phyloP scores from a whole-genome alignment of 2,329 filamentous ascomycete genomes.

The Drechslera avenae region DNA sequence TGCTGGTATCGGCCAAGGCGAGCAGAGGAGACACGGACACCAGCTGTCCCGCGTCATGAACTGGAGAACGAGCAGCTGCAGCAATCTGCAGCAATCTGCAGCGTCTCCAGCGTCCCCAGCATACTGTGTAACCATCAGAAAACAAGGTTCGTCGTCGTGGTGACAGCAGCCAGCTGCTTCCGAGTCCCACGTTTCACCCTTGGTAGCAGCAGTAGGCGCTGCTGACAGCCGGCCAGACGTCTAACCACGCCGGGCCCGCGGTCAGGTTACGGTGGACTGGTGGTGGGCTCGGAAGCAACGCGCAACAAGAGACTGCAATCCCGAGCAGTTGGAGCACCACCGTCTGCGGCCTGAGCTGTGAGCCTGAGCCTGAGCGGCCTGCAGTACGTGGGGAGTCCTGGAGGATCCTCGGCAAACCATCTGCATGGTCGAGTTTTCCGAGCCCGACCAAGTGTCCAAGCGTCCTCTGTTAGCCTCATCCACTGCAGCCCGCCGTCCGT shows the following conservation, averaged over 20 bases:
- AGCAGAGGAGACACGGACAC: too few species aligned
- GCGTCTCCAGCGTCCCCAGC: too few species aligned
- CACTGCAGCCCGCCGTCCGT: conserved; percentile 9
- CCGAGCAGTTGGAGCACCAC: too few species aligned
- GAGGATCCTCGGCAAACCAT: conserved; percentile 13
- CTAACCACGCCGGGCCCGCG: background rate
- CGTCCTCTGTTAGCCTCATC: conserved; percentile 10
- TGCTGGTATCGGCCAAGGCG: too few species aligned
- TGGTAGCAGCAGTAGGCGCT: background rate
- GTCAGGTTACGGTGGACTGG: too few species aligned
- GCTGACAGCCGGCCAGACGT: conserved; percentile 4
- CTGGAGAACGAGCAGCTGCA: too few species aligned
- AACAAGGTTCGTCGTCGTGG: conserved; percentile 4
- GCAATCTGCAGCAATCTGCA: too few species aligned
- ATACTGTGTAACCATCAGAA: conserved; percentile 1
- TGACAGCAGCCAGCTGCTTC: conserved; percentile 8
- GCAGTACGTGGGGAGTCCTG: background rate
- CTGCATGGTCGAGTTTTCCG: conserved; percentile 4
- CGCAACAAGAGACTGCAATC: background rate
- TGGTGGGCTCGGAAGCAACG: background rate
- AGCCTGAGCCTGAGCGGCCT: background rate
- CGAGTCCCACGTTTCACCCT: conserved; percentile 24
- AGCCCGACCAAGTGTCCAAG: background rate
- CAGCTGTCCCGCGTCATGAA: too few species aligned
- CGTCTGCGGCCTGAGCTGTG: background rate